Percentiles rank a stretch among this genome's conserved stretches.
phyloP scores from a whole-genome alignment of 768 basidiomycete genomes.

The Mycena filopes region DNA sequence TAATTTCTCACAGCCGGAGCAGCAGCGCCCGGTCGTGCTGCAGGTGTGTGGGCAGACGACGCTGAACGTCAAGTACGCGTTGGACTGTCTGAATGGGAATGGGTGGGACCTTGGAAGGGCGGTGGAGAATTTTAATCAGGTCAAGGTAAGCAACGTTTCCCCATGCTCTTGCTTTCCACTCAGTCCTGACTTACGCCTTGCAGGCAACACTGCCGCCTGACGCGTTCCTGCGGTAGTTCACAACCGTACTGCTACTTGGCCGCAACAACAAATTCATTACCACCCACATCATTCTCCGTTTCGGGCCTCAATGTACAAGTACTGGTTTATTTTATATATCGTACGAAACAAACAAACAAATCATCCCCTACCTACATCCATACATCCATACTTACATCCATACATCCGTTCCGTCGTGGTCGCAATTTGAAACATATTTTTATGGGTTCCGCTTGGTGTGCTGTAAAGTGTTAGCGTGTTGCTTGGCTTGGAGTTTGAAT shows the following conservation, averaged over 20 bases:
- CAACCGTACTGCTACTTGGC: background rate
- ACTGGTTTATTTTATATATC: constrained; percentile 4
- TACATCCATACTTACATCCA: background rate
- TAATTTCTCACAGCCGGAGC: constrained; percentile 62
- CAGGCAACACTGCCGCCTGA: constrained; percentile 64
- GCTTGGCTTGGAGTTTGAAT: too few species aligned
- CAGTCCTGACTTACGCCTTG: background rate
- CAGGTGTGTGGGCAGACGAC: constrained; percentile 79
- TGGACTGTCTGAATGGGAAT: constrained; percentile 89
- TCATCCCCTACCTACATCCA: background rate
- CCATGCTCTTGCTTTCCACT: background rate
- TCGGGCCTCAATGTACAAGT: constrained; percentile 27
- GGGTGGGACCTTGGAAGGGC: constrained; percentile 87
- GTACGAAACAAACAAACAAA: constrained; percentile 16
- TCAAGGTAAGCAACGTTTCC: constrained; percentile 69
- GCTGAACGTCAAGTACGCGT: constrained; percentile 80
- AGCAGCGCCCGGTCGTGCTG: constrained; percentile 75
- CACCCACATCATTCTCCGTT: constrained; percentile 3
- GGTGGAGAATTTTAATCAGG: constrained; percentile 85
- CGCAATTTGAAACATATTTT: constrained; percentile 9
- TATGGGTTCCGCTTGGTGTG: too few species aligned
- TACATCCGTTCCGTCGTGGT: background rate
- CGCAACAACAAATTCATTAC: constrained; percentile 3
- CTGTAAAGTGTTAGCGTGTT: too few species aligned
- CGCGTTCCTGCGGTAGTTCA: constrained; percentile 54